phyloP scores from a whole-genome alignment of 2,329 filamentous ascomycete species.

The Biscogniauxia sp. region DNA sequence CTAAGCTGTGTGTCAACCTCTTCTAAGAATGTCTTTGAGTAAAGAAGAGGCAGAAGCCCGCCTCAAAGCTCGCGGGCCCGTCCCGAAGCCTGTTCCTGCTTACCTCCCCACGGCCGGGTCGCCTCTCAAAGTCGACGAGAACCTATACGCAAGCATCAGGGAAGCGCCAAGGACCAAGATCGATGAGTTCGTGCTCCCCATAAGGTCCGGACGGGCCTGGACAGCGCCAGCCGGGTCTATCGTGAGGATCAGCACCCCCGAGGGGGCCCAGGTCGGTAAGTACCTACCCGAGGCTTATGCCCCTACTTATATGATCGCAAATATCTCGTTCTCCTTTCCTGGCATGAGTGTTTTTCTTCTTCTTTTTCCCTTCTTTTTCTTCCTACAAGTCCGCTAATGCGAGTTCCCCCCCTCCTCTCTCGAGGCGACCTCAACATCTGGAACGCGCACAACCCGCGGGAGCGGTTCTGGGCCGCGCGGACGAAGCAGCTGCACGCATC shows the following conservation, averaged over 20 bases:
- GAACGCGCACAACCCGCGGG: constrained; percentile 72
- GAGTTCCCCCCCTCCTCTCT: background rate
- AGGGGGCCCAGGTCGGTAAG: constrained; percentile 70
- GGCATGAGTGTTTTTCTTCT: too few relatives aligned
- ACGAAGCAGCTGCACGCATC: constrained; percentile 76
- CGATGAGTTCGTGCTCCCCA: constrained; percentile 62
- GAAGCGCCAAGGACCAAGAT: constrained; percentile 40
- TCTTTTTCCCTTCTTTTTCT: background rate
- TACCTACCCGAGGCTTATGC: constrained; percentile 12
- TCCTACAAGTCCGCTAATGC: background rate
- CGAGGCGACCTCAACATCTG: constrained; percentile 77
- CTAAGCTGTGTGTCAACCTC: background rate
- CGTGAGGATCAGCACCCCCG: constrained; percentile 70
- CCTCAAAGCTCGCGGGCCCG: constrained; percentile 41
- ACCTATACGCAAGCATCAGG: constrained; percentile 61
- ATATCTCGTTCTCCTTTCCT: background rate
- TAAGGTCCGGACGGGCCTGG: constrained; percentile 74
- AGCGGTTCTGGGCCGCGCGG: constrained; percentile 78
- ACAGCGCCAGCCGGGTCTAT: constrained; percentile 65
- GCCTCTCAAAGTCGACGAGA: constrained; percentile 42
- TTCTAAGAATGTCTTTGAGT: constrained; percentile 16
- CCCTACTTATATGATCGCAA: background rate
- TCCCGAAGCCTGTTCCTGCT: constrained; percentile 48
- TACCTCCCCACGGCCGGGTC: constrained; percentile 45
- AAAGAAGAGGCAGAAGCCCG: constrained; percentile 31